A percentile compares a stretch with the other conserved stretches of the same genome.
These are phyloP conservation scores for Saccharomycopsis schoenii DNA, from an alignment of 805 yeast species.

Conservation along the genomic window DNA sequence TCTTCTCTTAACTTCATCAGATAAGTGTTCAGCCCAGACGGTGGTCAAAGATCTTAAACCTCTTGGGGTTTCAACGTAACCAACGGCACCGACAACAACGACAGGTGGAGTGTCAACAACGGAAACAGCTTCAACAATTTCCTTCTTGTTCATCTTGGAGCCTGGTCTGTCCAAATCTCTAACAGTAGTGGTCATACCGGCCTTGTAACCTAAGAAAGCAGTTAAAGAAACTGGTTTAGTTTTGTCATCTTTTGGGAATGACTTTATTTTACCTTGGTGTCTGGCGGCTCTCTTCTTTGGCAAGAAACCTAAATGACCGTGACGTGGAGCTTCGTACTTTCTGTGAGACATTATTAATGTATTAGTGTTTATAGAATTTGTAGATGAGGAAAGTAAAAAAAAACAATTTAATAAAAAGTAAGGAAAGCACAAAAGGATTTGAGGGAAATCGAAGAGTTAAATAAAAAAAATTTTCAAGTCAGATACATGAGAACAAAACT, in stretches of 20 bases:
- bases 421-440: background rate
- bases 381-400: background rate
- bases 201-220: constrained; percentile 99
- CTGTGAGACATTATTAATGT: constrained; percentile 83
- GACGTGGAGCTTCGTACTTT: constrained; percentile 99
- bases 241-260: constrained; percentile 98
- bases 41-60: constrained; percentile 99
- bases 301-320: constrained; percentile 99
- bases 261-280: constrained; percentile 97
- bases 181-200: constrained; percentile 99
- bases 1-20: constrained; percentile 99
- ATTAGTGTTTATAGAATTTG: background rate
- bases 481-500: background rate
- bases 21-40: constrained; percentile 99
- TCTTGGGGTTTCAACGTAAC: constrained; percentile 99
- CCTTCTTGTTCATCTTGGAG: constrained; percentile 99
- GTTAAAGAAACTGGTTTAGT: constrained; percentile 97
- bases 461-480: background rate
- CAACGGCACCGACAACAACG: constrained; percentile 99
- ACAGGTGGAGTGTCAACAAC: constrained; percentile 99
- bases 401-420: background rate
- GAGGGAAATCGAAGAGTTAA: background rate
- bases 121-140: constrained; percentile 98
- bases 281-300: constrained; percentile 99
- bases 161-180: constrained; percentile 99